phyloP scores from a whole-genome alignment of 2,329 filamentous ascomycete genomes.

The Fusarium denticulatum region DNA sequence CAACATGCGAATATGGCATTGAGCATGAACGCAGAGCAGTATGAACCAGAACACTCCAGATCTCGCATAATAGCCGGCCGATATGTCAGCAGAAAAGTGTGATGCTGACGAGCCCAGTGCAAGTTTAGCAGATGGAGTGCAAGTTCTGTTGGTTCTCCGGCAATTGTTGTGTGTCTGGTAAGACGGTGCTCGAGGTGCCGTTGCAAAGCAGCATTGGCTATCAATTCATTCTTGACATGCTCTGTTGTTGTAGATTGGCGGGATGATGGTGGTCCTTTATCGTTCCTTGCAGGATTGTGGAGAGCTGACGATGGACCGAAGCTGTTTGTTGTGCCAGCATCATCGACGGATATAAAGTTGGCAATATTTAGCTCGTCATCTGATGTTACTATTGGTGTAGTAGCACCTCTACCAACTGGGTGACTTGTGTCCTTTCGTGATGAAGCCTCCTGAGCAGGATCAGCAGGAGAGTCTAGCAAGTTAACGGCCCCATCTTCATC shows the following conservation, averaged over 20 bases:
- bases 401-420: no score
- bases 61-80: conserved; percentile 10
- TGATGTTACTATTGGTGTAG: neutral
- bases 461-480: neutral
- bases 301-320: conserved; percentile 14
- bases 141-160: neutral
- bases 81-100: conserved; percentile 11
- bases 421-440: neutral
- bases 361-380: conserved; percentile 2
- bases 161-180: neutral
- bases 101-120: conserved; percentile 22
- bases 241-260: neutral
- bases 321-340: conserved; percentile 1
- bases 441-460: neutral
- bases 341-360: conserved; percentile 4
- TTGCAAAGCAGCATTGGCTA: conserved; percentile 12
- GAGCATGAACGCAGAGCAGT: conserved; percentile 10
- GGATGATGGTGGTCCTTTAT: neutral
- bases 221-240: neutral
- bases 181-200: neutral
- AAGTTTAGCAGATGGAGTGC: conserved; percentile 9
- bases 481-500: neutral
- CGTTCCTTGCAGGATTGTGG: neutral
- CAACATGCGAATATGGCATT: conserved; percentile 15
- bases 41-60: neutral